phyloP scores from a whole-genome alignment of 495 filamentous ascomycete genomes.

The Penicillium taxi region DNA sequence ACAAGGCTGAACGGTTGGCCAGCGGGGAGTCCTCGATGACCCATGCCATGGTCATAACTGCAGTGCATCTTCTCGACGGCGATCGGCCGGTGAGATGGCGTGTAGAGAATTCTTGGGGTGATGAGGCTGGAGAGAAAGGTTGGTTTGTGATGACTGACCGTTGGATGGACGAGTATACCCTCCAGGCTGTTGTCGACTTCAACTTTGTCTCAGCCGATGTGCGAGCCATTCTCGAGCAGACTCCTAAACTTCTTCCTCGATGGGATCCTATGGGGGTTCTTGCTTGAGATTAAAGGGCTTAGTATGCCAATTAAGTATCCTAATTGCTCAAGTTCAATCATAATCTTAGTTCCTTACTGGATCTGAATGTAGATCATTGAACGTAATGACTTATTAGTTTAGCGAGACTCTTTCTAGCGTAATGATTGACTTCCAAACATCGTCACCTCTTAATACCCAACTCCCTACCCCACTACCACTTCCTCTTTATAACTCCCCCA shows the following conservation, averaged over 20 bases:
- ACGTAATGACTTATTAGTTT: no score
- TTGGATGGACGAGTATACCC: conserved; percentile 85
- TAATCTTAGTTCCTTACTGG: no score
- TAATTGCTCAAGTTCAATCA: no score
- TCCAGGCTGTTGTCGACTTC: conserved; percentile 80
- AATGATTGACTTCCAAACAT: no score
- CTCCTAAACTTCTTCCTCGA: conserved; percentile 61
- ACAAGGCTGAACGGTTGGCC: conserved; percentile 61
- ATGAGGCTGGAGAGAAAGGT: conserved; percentile 56
- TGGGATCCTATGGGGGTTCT: conserved; percentile 89
- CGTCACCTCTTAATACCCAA: no score
- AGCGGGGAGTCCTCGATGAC: conserved; percentile 75
- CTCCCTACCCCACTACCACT: no score
- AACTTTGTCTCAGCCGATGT: conserved; percentile 57
- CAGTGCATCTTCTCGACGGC: conserved; percentile 64
- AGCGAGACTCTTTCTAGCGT: no score
- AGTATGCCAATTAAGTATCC: no score
- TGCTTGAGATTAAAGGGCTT: no score
- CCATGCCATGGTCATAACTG: conserved; percentile 85
- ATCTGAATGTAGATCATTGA: no score
- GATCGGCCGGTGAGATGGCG: conserved; percentile 64
- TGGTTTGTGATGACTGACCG: conserved; percentile 82
- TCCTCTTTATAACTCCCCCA: no score
- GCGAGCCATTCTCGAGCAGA: conserved; percentile 57
- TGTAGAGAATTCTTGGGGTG: conserved; percentile 81